Base-by-base conservation (phyloP, 345 rosid genomes). In the Citrus trifoliata region DNA sequence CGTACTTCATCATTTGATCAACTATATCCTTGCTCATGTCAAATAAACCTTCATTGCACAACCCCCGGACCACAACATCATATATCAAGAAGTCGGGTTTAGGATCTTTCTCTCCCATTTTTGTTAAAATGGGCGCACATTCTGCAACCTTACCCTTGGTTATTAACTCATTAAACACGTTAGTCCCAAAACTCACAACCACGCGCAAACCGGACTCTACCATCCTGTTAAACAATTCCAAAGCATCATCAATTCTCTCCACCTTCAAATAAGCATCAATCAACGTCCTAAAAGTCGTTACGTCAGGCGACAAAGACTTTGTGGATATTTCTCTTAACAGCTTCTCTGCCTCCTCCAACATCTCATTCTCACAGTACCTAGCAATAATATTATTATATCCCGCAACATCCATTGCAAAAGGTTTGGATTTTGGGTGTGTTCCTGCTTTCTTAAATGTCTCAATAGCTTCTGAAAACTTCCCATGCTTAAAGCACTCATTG, bases 91-190 rank as follows among this genome's bases (percentile, higher is more conserved):
- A 85, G 78, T 97, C 99, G 18, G 99, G 98, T 83, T 97, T 97
- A 64, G 97, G 97, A 78, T 96, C 98, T 85, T 80, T 92, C 83
- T 89, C 93, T 35, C 98, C 93, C 98, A 97, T 97, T 85, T 90
- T 91, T 30, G 84, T 85, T 92, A 97, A 83, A 83, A 93, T 87
- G 71, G 78, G 82, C 0, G 89, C 91, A 62, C 90, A 90, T 67
- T 97, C 98, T 37, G 78, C 80, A 69, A 80, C 86, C 90, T 90
- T 93, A 22, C 98, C 93, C 79, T 89, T 90, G 80, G 84, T 84
- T 70, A 97, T 90, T 81, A 97, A 85, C 84, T 86, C 92, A 51
- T 78, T 66, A 80, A 97, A 93, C 24, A 93, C 93, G 79, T 83
- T 87, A 56, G 87, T 89, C 35, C 93, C 99, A n/a, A 89, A 97